phyloP scores from a whole-genome alignment of 352 stramenopile genomes.

The Phytophthora pistaciae region DNA sequence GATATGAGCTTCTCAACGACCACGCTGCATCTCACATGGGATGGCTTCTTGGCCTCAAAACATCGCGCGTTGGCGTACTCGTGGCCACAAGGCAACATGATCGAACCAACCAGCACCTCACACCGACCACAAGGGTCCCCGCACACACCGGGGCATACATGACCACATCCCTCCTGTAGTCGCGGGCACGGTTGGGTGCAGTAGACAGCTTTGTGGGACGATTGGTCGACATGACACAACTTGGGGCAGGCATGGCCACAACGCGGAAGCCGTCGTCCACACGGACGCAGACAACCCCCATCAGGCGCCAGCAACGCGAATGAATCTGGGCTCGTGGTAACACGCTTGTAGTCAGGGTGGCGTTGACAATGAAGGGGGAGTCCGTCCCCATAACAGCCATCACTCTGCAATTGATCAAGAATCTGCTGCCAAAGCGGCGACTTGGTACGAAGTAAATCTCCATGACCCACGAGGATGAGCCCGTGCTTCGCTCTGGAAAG shows the following conservation, averaged over 20 bases:
- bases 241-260: slow-evolving; percentile 62
- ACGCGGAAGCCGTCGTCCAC: slow-evolving; percentile 52
- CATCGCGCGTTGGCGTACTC: too few relatives aligned
- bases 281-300: slow-evolving; percentile 72
- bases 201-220: slow-evolving; percentile 49
- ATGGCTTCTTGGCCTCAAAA: slow-evolving; percentile 30
- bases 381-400: slow-evolving; percentile 48
- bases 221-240: slow-evolving; percentile 70
- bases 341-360: slow-evolving; percentile 37
- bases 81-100: slow-evolving; percentile 64
- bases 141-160: slow-evolving; percentile 68
- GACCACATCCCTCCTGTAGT: slow-evolving; percentile 50
- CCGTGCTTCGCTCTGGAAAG: slow-evolving; percentile 68
- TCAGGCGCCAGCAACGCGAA: slow-evolving; percentile 68
- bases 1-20: slow-evolving; percentile 38
- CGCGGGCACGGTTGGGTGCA: slow-evolving; percentile 70
- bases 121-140: slow-evolving; percentile 71
- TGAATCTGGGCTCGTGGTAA: slow-evolving; percentile 33
- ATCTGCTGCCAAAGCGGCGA: slow-evolving; percentile 61
- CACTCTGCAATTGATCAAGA: slow-evolving; percentile 56
- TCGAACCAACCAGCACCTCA: slow-evolving; percentile 44
- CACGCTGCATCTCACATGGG: slow-evolving; percentile 32
- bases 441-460: slow-evolving; percentile 40
- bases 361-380: slow-evolving; percentile 55
- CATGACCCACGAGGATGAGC: slow-evolving; percentile 68